A percentile compares a stretch with the other conserved stretches of the same genome.
Evolutionary conservation across 345 rosid genomes (phyloP).

Genomic region (Acer campestre): DNA sequence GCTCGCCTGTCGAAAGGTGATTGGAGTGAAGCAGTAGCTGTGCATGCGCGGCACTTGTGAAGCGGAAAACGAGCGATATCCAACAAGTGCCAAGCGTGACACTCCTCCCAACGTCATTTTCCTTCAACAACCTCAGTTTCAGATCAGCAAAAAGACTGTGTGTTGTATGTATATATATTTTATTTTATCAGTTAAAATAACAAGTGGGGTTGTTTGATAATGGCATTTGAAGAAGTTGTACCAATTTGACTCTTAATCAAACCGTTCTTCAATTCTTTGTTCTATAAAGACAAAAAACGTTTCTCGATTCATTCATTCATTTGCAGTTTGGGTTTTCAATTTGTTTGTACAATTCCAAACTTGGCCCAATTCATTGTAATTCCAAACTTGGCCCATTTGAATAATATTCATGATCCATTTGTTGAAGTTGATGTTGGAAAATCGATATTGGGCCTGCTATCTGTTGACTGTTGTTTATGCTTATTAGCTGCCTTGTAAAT

Average conservation of each 20-base stretch:
- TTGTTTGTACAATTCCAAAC: too few species aligned
- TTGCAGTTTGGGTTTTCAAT: too few species aligned
- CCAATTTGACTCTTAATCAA: not conserved
- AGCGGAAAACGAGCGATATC: constrained; percentile 5
- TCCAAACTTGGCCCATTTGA: too few species aligned
- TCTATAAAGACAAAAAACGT: not conserved
- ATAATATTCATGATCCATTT: too few species aligned
- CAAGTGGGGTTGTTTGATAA: not conserved
- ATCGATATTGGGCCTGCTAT: too few species aligned
- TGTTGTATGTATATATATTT: not conserved
- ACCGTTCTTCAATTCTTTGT: not conserved
- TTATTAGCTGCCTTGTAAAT: too few species aligned
- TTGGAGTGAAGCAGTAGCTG: constrained; percentile 13
- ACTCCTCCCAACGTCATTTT: constrained; percentile 11
- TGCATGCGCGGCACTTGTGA: constrained; percentile 35
- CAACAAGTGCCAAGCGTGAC: constrained; percentile 23
- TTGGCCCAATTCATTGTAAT: too few species aligned
- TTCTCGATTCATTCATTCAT: too few species aligned
- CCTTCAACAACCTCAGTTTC: not conserved
- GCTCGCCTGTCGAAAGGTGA: constrained; percentile 26
- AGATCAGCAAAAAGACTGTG: not conserved
- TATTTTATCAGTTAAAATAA: not conserved
- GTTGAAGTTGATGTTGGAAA: too few species aligned
- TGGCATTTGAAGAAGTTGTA: not conserved
- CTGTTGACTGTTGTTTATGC: too few species aligned